These are phyloP conservation scores for Pestalotiopsis sp. DNA, from an alignment of 2,329 filamentous ascomycete species.

Conservation along the genomic window DNA sequence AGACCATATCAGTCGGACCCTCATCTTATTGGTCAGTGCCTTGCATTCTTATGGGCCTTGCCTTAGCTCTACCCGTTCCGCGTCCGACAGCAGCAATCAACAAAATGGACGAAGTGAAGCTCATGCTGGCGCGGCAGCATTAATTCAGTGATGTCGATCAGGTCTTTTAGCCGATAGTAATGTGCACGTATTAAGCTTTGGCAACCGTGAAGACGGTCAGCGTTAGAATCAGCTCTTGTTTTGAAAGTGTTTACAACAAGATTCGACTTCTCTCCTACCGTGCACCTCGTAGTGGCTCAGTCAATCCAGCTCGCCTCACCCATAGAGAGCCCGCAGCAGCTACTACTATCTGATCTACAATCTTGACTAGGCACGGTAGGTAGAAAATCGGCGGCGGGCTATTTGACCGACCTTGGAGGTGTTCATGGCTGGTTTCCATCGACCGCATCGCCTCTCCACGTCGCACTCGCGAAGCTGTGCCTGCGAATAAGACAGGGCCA, in stretches of 20 bases:
- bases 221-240: not conserved
- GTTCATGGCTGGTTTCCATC: not conserved
- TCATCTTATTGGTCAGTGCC: not conserved
- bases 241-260: not conserved
- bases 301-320: not conserved
- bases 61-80: not conserved
- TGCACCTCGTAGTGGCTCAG: not conserved
- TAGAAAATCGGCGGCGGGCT: not conserved
- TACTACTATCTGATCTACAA: not conserved
- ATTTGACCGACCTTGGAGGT: not conserved
- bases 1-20: not conserved
- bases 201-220: not conserved
- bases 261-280: not conserved
- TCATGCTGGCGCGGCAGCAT: not conserved
- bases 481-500: conserved; percentile 9
- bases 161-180: not conserved
- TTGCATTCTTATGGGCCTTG: conserved; percentile 1
- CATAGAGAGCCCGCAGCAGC: not conserved
- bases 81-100: not conserved
- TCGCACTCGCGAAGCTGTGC: not conserved
- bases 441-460: not conserved
- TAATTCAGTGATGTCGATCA: conserved; percentile 4
- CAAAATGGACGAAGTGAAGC: not conserved
- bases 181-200: not conserved
- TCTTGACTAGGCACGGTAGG: not conserved